Percentiles rank a stretch among this genome's conserved stretches.
Evolutionary conservation across 305 asterid genomes (phyloP).

Genomic region (Stenogyne calaminthoides): DNA sequence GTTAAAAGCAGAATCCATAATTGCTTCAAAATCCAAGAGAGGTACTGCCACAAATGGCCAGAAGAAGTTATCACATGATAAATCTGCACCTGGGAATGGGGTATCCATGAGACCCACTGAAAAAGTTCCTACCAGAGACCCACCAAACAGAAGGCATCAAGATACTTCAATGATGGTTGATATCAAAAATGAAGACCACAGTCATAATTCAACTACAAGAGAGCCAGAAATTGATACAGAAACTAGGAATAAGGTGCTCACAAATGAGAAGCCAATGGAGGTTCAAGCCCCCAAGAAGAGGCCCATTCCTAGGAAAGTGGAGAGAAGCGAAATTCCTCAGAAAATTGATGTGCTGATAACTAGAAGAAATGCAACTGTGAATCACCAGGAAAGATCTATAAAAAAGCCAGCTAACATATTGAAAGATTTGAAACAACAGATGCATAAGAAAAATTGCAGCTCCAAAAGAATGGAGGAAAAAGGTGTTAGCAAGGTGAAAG

Average conservation of each 20-base stretch:
- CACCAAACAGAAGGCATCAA: slow-evolving; percentile 35
- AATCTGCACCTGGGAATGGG: slow-evolving; percentile 37
- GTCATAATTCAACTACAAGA: slow-evolving; percentile 29
- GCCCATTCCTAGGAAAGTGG: slow-evolving; percentile 32
- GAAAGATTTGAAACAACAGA: slow-evolving; percentile 48
- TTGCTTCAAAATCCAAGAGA: slow-evolving; percentile 45
- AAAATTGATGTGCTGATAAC: slow-evolving; percentile 47
- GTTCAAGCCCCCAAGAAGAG: slow-evolving; percentile 40
- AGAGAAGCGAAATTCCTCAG: slow-evolving; percentile 39
- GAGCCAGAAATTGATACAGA: slow-evolving; percentile 18
- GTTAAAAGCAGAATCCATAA: slow-evolving; percentile 39
- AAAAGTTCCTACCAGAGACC: slow-evolving; percentile 35
- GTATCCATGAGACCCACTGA: slow-evolving; percentile 35
- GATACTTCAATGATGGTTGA: slow-evolving; percentile 24
- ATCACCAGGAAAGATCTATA: slow-evolving; percentile 31
- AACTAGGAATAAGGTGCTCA: slow-evolving; percentile 18
- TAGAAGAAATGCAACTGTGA: slow-evolving; percentile 38
- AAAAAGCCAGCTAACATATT: slow-evolving; percentile 41
- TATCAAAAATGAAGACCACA: slow-evolving; percentile 30
- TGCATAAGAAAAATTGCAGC: slow-evolving; percentile 37
- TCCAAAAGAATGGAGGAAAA: slow-evolving; percentile 33
- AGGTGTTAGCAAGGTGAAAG: slow-evolving; percentile 28
- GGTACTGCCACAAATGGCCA: slow-evolving; percentile 34
- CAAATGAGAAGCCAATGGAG: slow-evolving; percentile 37
- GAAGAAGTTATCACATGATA: slow-evolving; percentile 43